phyloP scores from a whole-genome alignment of 192 early-diverging fungal genomes.

The Dissophora ornata region DNA sequence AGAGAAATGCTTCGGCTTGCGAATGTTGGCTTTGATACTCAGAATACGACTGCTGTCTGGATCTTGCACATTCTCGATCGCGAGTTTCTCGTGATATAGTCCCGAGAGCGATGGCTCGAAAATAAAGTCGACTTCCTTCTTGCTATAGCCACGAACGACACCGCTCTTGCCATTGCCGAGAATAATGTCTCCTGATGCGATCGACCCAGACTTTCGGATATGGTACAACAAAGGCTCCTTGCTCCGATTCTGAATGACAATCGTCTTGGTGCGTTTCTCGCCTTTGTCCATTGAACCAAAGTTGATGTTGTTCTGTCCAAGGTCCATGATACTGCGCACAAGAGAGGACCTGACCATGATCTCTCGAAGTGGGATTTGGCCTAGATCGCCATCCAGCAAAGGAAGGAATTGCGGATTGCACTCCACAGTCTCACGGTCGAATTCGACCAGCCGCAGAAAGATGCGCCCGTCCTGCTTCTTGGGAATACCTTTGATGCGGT shows the following conservation, averaged over 20 bases:
- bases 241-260: constrained; percentile 90
- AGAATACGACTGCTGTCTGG: constrained; percentile 80
- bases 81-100: constrained; percentile 84
- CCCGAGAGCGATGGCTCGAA: constrained; percentile 94
- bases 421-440: constrained; percentile 77
- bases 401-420: constrained; percentile 83
- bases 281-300: constrained; percentile 93
- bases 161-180: constrained; percentile 84
- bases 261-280: constrained; percentile 85
- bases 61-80: constrained; percentile 91
- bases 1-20: constrained; percentile 88
- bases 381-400: constrained; percentile 66
- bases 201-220: constrained; percentile 94
- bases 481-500: constrained; percentile 75
- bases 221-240: constrained; percentile 91
- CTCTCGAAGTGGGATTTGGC: constrained; percentile 86
- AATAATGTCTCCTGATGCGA: constrained; percentile 92
- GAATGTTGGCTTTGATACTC: constrained; percentile 90
- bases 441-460: constrained; percentile 87
- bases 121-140: constrained; percentile 91
- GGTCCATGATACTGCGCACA: constrained; percentile 86
- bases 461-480: constrained; percentile 86
- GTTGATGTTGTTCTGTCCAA: constrained; percentile 97
- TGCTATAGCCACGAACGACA: constrained; percentile 89
- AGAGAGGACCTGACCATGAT: constrained; percentile 89